Base-by-base conservation (phyloP, 768 basidiomycete genomes). In the Austroboletus eburneus region DNA sequence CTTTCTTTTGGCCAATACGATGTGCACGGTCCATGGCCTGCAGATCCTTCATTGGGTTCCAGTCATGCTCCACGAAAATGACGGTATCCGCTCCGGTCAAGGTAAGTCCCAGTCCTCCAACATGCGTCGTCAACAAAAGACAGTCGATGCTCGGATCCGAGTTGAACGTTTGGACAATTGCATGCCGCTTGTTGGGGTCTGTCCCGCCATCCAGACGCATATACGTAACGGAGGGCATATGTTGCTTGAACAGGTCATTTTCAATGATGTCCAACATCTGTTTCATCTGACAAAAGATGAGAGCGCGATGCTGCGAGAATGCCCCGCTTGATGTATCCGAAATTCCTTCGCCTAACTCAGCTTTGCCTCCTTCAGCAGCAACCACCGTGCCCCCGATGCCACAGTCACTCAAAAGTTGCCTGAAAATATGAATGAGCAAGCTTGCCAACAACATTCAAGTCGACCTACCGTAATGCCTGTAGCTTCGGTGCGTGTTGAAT, bases 1-100 rank as follows among this genome's bases (percentile, higher is more conserved):
- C 95, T 67, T 93, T 92, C 75, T 96, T 98, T 71, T 99, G 96
- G 6, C 96, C 96, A 30, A 98, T 85, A 44, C 96, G 85, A 69
- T 98, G 96, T 1, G 96, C 96, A 48, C 96, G 80, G 63, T 99
- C 96, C 96, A 99, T 99, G 8, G 96, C 96, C 62, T 99, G 96
- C 6, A 98, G 71, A 71, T 99, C 96, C 66, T 98, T 98, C 93
- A 95, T 96, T 7, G 96, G 96, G 65, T 99, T 99, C 96, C 96
- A 99, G 65, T 99, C 96, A 58, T 99, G 96, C 64, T 99, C 96
- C 43, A 99, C 91, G 58, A 99, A 99, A 53, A 99, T 96, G 48
- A 99, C 96, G 1, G 96, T 99, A 64, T 99, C 96, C 7, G 96
- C 96, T 18, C 96, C 95, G 0, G 96, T 99, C 53, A 99, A 71